Evolutionary conservation across 129 eudicot genomes (phyloP).

Genomic region (Chrysanthemum makinoi): DNA sequence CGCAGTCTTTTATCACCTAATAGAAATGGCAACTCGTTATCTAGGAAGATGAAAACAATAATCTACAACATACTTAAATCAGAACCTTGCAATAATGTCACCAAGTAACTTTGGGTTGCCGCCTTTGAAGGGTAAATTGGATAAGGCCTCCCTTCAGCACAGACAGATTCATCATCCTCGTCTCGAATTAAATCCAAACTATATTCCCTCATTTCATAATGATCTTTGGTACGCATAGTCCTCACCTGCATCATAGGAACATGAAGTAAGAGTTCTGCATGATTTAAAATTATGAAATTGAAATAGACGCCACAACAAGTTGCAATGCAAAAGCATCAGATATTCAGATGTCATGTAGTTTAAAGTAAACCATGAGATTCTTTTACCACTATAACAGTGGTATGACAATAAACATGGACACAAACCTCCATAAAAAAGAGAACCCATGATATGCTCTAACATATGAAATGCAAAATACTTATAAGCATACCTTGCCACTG

Average conservation of each 20-base stretch:
- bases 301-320: neutral
- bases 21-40: neutral
- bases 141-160: slow-evolving; percentile 71
- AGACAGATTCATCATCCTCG: slow-evolving; percentile 48
- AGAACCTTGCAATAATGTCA: slow-evolving; percentile 69
- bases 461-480: slow-evolving; percentile 14
- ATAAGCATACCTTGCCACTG: slow-evolving; percentile 88
- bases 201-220: slow-evolving; percentile 89
- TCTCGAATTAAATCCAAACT: slow-evolving; percentile 63
- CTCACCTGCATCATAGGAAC: slow-evolving; percentile 57
- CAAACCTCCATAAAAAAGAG: neutral
- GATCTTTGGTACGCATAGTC: slow-evolving; percentile 58
- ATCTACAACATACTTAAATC: slow-evolving; percentile 3
- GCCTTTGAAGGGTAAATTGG: slow-evolving; percentile 93
- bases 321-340: neutral
- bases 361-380: neutral
- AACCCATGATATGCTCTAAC: slow-evolving; percentile 12
- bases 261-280: slow-evolving; percentile 6
- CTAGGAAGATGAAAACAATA: neutral
- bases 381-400: slow-evolving; percentile 12
- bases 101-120: slow-evolving; percentile 65
- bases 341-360: neutral
- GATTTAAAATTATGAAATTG: neutral
- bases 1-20: neutral
- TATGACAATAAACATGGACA: slow-evolving; percentile 10